A percentile compares a stretch with the other conserved stretches of the same genome.
Evolutionary conservation across 495 filamentous ascomycete genomes (phyloP).

Genomic region (Penicillium antarcticum): DNA sequence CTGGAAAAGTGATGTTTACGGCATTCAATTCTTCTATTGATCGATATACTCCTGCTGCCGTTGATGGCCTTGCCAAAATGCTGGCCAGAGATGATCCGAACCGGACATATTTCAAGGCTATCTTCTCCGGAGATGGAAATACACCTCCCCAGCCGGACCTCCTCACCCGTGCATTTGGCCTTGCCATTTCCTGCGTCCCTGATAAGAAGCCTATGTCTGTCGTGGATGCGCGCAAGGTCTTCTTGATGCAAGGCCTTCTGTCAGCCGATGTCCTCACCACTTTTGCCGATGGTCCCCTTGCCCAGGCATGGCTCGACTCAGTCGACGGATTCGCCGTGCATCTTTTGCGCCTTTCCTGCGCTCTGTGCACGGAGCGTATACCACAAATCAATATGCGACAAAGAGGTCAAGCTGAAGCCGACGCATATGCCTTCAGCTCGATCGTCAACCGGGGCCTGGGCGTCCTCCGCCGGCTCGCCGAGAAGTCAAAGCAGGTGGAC

Average conservation of each 20-base stretch:
- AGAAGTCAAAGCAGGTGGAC: conserved; percentile 66
- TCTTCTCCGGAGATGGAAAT: conserved; percentile 70
- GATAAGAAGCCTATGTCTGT: conserved; percentile 60
- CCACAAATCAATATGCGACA: conserved; percentile 36
- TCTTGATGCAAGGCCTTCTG: conserved; percentile 85
- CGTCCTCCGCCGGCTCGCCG: conserved; percentile 64
- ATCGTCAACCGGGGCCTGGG: conserved; percentile 70
- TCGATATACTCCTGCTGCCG: conserved; percentile 82
- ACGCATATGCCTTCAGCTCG: conserved; percentile 45
- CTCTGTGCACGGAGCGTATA: conserved; percentile 60
- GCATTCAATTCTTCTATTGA: conserved; percentile 77
- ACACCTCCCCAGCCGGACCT: conserved; percentile 68
- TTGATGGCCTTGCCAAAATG: conserved; percentile 88
- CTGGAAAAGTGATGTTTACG: conserved; percentile 68
- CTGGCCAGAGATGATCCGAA: conserved; percentile 94
- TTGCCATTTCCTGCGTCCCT: conserved; percentile 82
- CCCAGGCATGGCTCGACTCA: conserved; percentile 79
- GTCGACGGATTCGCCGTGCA: conserved; percentile 82
- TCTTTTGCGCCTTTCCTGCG: conserved; percentile 66
- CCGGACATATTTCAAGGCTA: conserved; percentile 70
- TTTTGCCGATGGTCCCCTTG: conserved; percentile 66
- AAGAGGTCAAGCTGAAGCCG: conserved; percentile 37
- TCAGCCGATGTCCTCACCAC: conserved; percentile 84
- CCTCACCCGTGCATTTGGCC: conserved; percentile 81
- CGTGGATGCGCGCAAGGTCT: conserved; percentile 77